Conservation (phyloP, 495 filamentous ascomycete species). For the Xylaria nigripes region DNA sequence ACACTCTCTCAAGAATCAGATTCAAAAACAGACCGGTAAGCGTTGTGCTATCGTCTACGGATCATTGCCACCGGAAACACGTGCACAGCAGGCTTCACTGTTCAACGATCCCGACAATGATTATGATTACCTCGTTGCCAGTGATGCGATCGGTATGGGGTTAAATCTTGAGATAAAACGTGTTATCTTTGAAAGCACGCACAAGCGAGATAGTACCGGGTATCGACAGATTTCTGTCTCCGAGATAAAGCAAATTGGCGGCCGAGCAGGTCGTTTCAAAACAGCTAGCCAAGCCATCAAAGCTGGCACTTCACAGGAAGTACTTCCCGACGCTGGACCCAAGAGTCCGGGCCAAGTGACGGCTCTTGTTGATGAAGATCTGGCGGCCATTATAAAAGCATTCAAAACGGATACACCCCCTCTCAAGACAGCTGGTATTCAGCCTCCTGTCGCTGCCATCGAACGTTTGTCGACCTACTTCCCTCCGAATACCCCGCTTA, state of each 20-base stretch:
- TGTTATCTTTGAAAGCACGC: conserved; percentile 71
- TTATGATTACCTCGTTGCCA: conserved; percentile 89
- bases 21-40: conserved; percentile 65
- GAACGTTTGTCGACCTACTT: conserved; percentile 70
- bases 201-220: conserved; percentile 53
- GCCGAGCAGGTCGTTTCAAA: conserved; percentile 83
- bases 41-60: conserved; percentile 92
- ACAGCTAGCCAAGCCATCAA: conserved; percentile 50
- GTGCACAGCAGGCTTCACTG: conserved; percentile 78
- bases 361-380: conserved; percentile 63
- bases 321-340: conserved; percentile 42
- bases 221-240: conserved; percentile 52
- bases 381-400: conserved; percentile 50
- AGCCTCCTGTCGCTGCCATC: conserved; percentile 57
- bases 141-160: conserved; percentile 97
- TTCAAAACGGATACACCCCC: conserved; percentile 57
- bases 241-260: conserved; percentile 90
- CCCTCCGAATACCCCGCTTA: conserved; percentile 64
- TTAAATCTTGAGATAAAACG: conserved; percentile 90
- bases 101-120: conserved; percentile 95
- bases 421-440: conserved; percentile 64
- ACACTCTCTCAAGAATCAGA: conserved; percentile 67
- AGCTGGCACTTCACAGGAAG: conserved; percentile 18
- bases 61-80: conserved; percentile 80
- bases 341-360: conserved; percentile 60